Evolutionary conservation across 352 stramenopile genomes (phyloP), one percentile per base, ranked within the genome.

Genomic region (Globisporangium ultimum): DNA sequence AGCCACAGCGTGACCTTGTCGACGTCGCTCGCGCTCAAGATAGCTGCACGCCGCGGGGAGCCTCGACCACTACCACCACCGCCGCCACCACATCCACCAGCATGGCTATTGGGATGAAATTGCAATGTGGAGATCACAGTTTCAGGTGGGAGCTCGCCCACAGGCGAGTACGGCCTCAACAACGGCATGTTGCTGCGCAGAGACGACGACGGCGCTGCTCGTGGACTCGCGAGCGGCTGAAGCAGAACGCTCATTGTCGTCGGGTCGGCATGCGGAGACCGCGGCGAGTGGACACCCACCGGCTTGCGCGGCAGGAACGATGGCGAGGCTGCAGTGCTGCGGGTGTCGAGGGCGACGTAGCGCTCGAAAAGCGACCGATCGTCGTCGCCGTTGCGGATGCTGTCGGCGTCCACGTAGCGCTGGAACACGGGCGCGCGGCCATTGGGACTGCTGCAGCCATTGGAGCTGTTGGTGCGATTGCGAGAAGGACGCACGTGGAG

Each of bases 1-100:
- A 92, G 73, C 83, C 83, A 92, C 24, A 58, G 63, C 8, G 67
- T 80, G 63, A 92, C 84, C 67, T 89, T 88, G 18, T 78, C 67
- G 21, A 79, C 53, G 58, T 90, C 83, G 0, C 72, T 66, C 14
- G 67, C 48, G 3, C 53, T 55, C 18, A 89, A 51, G 48, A 84
- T 80, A 0, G 28, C 28, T 6, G 28, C 28, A 36, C 28, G 28
- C 28, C 28, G 28, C 28, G 28, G 28, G 1, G 28, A 36, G 28
- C 8, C 0, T 36, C 28, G 28, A 36, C 28, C 24, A 5, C 24
- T 32, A n/a, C n/a, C n/a, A n/a, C n/a, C n/a, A n/a, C n/a, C 18
- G 65, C 67, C 61, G 61, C 2, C 40, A 10, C 38, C 38, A 43
- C 38, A 2, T 45, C 40, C 40, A n/a, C 40, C 40, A 45, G 40